Percentiles rank a stretch among this genome's conserved stretches.
Evolutionary conservation across 1,284 basidiomycete species (phyloP).

Genomic region (Phellopilus nigrolimitatus): DNA sequence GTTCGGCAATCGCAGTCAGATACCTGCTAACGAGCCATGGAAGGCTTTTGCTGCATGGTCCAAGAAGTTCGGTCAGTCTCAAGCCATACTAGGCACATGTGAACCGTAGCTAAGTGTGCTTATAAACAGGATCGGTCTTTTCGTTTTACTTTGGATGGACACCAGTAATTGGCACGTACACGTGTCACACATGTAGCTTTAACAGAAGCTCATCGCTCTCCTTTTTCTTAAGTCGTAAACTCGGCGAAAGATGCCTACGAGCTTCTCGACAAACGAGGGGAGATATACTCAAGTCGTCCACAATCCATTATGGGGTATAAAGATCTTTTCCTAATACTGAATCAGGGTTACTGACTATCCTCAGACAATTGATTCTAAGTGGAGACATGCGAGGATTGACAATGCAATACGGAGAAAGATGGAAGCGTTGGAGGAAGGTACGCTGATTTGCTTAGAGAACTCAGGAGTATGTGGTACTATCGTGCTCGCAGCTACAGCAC

Average conservation of each 20-base stretch:
- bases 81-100: background rate
- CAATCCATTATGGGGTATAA: slow-evolving; percentile 31
- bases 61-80: background rate
- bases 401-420: slow-evolving; percentile 21
- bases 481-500: slow-evolving; percentile 20
- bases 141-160: slow-evolving; percentile 4
- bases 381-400: slow-evolving; percentile 17
- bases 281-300: slow-evolving; percentile 37
- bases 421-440: slow-evolving; percentile 23
- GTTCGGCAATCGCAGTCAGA: slow-evolving; percentile 1
- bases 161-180: slow-evolving; percentile 1
- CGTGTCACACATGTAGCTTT: background rate
- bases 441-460: background rate
- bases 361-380: slow-evolving; percentile 22
- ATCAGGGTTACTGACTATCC: too few species aligned
- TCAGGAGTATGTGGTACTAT: background rate
- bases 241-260: slow-evolving; percentile 30
- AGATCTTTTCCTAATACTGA: too few species aligned
- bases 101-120: background rate
- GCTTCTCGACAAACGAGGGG: slow-evolving; percentile 33
- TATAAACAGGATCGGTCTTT: slow-evolving; percentile 1
- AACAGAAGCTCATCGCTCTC: background rate
- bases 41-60: slow-evolving; percentile 5
- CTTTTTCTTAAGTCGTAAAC: slow-evolving; percentile 27
- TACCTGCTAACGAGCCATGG: background rate